phyloP scores from a whole-genome alignment of 129 eudicot genomes.

The Saposhnikovia divaricata region DNA sequence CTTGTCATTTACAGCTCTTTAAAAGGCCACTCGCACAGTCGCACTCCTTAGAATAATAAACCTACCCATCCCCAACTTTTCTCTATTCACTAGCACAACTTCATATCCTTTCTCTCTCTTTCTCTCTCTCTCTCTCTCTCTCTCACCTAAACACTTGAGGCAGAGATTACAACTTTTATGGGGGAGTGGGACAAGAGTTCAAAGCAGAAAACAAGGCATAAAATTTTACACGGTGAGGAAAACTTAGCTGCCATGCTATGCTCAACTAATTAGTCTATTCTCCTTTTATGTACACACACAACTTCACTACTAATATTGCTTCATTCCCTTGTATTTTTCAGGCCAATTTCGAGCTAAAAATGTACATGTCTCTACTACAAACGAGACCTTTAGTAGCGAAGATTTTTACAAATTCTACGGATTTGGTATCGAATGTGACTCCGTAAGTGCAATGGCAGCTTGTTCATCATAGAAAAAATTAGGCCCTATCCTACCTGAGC shows the following conservation, averaged over 20 bases:
- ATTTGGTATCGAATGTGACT: neutral
- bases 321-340: conserved; percentile 8
- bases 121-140: conserved; percentile 11
- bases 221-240: conserved; percentile 25
- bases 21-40: too few species aligned
- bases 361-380: neutral
- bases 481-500: conserved; percentile 96
- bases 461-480: conserved; percentile 12
- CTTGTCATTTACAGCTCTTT: too few species aligned
- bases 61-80: neutral
- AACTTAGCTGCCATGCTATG: neutral
- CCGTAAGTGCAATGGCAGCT: neutral
- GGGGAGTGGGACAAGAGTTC: conserved; percentile 27
- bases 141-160: neutral
- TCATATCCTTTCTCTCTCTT: neutral
- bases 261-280: neutral
- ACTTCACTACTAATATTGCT: neutral
- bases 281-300: neutral
- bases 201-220: conserved; percentile 22
- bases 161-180: conserved; percentile 12
- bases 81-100: neutral
- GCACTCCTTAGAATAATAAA: neutral
- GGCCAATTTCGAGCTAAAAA: conserved; percentile 4
- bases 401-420: neutral
- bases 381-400: neutral